Conservation (phyloP, 2,329 filamentous ascomycete genomes). For the Aureobasidium lini region DNA sequence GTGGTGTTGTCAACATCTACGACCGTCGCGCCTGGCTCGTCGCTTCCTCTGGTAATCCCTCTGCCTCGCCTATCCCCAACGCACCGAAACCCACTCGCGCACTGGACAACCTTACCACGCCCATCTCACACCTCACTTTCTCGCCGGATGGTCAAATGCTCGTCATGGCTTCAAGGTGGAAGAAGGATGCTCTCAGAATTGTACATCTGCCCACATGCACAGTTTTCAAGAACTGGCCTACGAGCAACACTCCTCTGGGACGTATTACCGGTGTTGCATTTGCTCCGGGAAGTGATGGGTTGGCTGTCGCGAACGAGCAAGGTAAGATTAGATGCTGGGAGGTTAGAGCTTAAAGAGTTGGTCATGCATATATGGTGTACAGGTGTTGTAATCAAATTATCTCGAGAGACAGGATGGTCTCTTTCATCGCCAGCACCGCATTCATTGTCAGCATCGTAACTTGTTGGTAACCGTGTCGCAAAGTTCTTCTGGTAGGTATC, state of each 20-base stretch:
- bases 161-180: constrained; percentile 77
- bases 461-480: too few relatives aligned
- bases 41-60: constrained; percentile 9
- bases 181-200: constrained; percentile 78
- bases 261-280: constrained; percentile 58
- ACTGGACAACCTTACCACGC: constrained; percentile 82
- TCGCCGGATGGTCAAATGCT: constrained; percentile 84
- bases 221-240: constrained; percentile 96
- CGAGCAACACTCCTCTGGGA: constrained; percentile 78
- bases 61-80: constrained; percentile 43
- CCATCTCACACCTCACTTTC: constrained; percentile 72
- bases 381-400: not conserved
- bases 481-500: too few relatives aligned
- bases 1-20: constrained; percentile 89
- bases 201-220: constrained; percentile 89
- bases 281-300: constrained; percentile 38
- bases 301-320: constrained; percentile 82
- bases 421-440: too few relatives aligned
- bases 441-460: too few relatives aligned
- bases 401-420: not conserved
- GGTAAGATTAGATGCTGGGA: constrained; percentile 91
- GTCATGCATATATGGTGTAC: not conserved
- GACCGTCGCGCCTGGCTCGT: constrained; percentile 60
- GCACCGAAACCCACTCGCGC: constrained; percentile 64
- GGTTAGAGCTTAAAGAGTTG: constrained; percentile 40